Percentiles rank a stretch among this genome's conserved stretches.
These are phyloP conservation scores for Naganishia randhawae DNA, from an alignment of 768 basidiomycete genomes.

Conservation along the genomic window DNA sequence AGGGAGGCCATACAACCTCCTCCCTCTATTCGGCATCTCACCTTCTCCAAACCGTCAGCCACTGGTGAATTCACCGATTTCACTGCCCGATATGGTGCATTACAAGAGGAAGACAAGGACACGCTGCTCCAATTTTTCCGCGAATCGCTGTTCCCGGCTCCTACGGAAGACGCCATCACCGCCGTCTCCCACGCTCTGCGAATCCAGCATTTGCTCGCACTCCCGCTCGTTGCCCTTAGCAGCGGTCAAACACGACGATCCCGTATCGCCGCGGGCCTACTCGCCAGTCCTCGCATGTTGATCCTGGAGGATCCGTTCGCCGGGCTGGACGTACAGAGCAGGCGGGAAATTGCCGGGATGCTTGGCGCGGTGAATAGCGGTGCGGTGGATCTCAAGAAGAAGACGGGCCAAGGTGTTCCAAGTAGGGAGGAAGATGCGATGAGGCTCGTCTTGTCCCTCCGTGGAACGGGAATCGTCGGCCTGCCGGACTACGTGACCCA, in stretches of 20 bases:
- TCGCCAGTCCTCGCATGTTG: constrained; percentile 67
- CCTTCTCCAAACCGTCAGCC: constrained; percentile 47
- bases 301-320: constrained; percentile 80
- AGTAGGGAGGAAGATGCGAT: constrained; percentile 35
- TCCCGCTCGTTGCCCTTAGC: constrained; percentile 78
- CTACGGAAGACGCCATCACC: constrained; percentile 20
- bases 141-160: constrained; percentile 31
- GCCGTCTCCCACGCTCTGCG: constrained; percentile 53
- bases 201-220: constrained; percentile 64
- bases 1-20: constrained; percentile 56
- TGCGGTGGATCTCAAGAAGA: neutral
- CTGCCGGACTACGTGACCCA: constrained; percentile 48
- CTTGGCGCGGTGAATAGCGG: constrained; percentile 42
- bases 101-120: constrained; percentile 74
- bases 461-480: constrained; percentile 39
- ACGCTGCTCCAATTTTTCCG: constrained; percentile 68
- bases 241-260: constrained; percentile 90
- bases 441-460: constrained; percentile 39
- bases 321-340: constrained; percentile 44
- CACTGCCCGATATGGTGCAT: constrained; percentile 83
- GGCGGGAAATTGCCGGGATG: constrained; percentile 41
- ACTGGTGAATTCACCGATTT: constrained; percentile 81
- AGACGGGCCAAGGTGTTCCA: neutral
- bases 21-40: constrained; percentile 57
- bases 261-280: constrained; percentile 70